Percentiles rank a stretch among this genome's conserved stretches.
Conservation (phyloP, 2,329 filamentous ascomycete genomes). For the Magnaporthiopsis incrustans region DNA sequence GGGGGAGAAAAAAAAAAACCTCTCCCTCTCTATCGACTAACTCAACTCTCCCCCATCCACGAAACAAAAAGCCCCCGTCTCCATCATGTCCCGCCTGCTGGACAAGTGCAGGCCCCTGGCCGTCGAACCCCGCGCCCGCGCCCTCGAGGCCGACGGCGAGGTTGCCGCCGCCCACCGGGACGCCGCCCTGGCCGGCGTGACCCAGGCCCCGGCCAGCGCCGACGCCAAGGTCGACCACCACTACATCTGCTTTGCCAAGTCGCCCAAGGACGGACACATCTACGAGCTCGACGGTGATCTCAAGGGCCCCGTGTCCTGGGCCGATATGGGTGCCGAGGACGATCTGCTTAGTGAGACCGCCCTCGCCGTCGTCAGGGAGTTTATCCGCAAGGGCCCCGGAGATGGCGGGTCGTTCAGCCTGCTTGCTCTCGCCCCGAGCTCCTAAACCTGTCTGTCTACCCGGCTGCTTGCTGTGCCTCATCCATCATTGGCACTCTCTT, state of each 20-base stretch:
- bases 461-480: too few relatives aligned
- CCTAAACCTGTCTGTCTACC: too few relatives aligned
- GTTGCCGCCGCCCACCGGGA: constrained; percentile 67
- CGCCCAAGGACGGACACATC: constrained; percentile 38
- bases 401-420: neutral
- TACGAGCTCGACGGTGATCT: constrained; percentile 64
- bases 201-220: constrained; percentile 47
- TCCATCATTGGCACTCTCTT: neutral
- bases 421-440: constrained; percentile 2
- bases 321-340: constrained; percentile 30
- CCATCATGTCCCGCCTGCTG: constrained; percentile 47
- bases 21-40: too few relatives aligned
- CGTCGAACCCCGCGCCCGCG: constrained; percentile 53
- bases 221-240: constrained; percentile 60
- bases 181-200: constrained; percentile 62
- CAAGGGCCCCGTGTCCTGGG: constrained; percentile 51
- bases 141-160: constrained; percentile 62
- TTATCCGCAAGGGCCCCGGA: neutral
- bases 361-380: neutral
- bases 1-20: too few relatives aligned
- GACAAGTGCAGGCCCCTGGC: constrained; percentile 53
- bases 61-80: constrained; percentile 28
- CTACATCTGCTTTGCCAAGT: constrained; percentile 65
- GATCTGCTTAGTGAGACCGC: constrained; percentile 13
- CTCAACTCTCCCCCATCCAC: constrained; percentile 22